Conservation (phyloP, 768 basidiomycete species). For the Pholiota molesta region DNA sequence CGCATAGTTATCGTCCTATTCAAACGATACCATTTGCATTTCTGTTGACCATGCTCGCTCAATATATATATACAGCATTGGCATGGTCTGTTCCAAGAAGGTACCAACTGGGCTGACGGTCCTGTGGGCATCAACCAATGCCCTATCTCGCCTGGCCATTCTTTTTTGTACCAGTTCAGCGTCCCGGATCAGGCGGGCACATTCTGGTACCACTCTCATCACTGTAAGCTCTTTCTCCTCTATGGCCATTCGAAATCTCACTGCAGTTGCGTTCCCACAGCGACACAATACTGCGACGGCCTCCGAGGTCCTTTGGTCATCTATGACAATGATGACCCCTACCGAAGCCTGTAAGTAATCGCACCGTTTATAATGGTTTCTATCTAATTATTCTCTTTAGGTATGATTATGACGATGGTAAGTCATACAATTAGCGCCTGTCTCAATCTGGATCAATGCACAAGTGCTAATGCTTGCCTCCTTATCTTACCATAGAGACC, state of each 20-base stretch:
- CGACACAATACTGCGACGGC: slow-evolving; percentile 60
- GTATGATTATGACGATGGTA: slow-evolving; percentile 33
- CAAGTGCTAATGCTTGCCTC: neutral
- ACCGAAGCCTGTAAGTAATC: slow-evolving; percentile 22
- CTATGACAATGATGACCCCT: slow-evolving; percentile 43
- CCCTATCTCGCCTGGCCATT: slow-evolving; percentile 40
- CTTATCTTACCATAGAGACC: slow-evolving; percentile 25
- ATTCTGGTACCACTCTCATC: slow-evolving; percentile 45
- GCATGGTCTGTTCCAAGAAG: slow-evolving; percentile 43
- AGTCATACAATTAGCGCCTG: slow-evolving; percentile 20
- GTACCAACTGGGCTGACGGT: slow-evolving; percentile 44
- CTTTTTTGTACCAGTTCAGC: slow-evolving; percentile 43
- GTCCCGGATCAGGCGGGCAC: slow-evolving; percentile 41
- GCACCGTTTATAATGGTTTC: neutral
- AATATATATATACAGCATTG: slow-evolving; percentile 38
- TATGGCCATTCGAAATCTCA: slow-evolving; percentile 16
- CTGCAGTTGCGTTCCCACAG: slow-evolving; percentile 19
- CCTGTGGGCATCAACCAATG: slow-evolving; percentile 42
- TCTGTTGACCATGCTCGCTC: neutral
- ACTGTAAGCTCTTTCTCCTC: slow-evolving; percentile 30
- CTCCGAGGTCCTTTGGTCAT: slow-evolving; percentile 52
- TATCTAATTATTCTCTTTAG: slow-evolving; percentile 23
- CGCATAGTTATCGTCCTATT: neutral
- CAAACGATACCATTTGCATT: neutral
- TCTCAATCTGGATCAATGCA: slow-evolving; percentile 12